Conservation (phyloP, 2,329 filamentous ascomycete species). For the Huntiella moniliformis region DNA sequence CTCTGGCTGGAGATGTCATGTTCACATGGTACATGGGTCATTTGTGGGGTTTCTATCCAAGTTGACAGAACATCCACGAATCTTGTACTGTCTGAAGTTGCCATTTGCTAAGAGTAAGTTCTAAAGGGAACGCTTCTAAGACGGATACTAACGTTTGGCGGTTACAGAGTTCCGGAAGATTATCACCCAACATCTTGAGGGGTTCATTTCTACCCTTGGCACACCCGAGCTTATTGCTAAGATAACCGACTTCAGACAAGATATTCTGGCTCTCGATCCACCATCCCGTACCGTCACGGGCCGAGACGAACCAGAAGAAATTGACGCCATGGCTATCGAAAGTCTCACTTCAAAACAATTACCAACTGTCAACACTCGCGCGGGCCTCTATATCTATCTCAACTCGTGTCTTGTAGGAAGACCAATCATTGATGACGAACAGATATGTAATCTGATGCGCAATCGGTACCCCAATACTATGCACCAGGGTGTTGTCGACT, state of each 20-base stretch:
- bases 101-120: slow-evolving; percentile 20
- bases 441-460: slow-evolving; percentile 61
- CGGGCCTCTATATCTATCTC: slow-evolving; percentile 69
- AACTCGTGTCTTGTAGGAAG: slow-evolving; percentile 70
- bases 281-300: neutral
- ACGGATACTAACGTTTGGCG: neutral
- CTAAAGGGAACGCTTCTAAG: neutral
- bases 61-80: slow-evolving; percentile 38
- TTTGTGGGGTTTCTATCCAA: slow-evolving; percentile 45
- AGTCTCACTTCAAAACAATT: slow-evolving; percentile 41
- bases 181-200: slow-evolving; percentile 31
- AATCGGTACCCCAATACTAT: slow-evolving; percentile 73
- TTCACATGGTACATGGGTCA: slow-evolving; percentile 41
- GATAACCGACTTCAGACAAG: slow-evolving; percentile 39
- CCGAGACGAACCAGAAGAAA: slow-evolving; percentile 15
- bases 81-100: slow-evolving; percentile 34
- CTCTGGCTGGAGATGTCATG: slow-evolving; percentile 32
- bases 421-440: slow-evolving; percentile 64
- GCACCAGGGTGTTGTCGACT: slow-evolving; percentile 57
- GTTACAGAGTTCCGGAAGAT: slow-evolving; percentile 26
- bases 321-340: slow-evolving; percentile 33
- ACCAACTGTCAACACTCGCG: slow-evolving; percentile 54
- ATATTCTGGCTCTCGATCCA: slow-evolving; percentile 31
- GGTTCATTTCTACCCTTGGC: slow-evolving; percentile 39
- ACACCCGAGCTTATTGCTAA: slow-evolving; percentile 32